These are phyloP conservation scores for Verticillium longisporum DNA, from an alignment of 2,329 filamentous ascomycete species.

Conservation along the genomic window DNA sequence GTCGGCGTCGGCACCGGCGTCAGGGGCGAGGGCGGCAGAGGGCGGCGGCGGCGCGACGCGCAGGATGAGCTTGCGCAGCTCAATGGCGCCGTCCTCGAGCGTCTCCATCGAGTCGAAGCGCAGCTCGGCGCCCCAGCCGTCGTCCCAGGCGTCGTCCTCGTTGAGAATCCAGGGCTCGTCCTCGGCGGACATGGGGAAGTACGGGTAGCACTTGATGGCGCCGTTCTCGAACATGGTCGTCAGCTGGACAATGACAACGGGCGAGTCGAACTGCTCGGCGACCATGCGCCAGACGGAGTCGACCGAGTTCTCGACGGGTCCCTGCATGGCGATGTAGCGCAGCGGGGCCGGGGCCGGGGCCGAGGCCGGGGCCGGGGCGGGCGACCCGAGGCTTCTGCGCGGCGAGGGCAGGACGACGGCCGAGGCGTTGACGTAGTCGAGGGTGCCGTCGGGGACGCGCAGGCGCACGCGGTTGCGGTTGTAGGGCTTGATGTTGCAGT, in stretches of 20 bases:
- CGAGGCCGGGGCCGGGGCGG: constrained; percentile 20
- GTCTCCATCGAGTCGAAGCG: constrained; percentile 57
- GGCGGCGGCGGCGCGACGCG: constrained; percentile 28
- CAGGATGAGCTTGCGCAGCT: constrained; percentile 67
- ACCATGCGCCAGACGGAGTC: constrained; percentile 96
- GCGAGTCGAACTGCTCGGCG: constrained; percentile 64
- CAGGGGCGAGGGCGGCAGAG: background rate
- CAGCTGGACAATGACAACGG: constrained; percentile 87
- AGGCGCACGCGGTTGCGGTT: constrained; percentile 79
- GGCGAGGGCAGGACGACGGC: constrained; percentile 52
- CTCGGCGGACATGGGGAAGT: constrained; percentile 62
- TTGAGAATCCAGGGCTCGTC: constrained; percentile 52
- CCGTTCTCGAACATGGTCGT: constrained; percentile 78
- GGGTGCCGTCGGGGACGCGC: constrained; percentile 63
- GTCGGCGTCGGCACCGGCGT: background rate
- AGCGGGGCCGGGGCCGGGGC: constrained; percentile 15
- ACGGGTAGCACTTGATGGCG: constrained; percentile 80
- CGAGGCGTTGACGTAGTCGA: constrained; percentile 80
- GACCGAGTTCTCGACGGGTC: constrained; percentile 69
- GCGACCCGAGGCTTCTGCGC: constrained; percentile 19
- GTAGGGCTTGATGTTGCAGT: constrained; percentile 86
- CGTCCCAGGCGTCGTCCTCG: constrained; percentile 55
- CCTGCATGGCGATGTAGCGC: constrained; percentile 87
- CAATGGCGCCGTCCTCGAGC: constrained; percentile 50
- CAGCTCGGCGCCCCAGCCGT: constrained; percentile 63